Evolutionary conservation across 2,329 filamentous ascomycete species (phyloP).

Genomic region (Penicillium oxalicum): DNA sequence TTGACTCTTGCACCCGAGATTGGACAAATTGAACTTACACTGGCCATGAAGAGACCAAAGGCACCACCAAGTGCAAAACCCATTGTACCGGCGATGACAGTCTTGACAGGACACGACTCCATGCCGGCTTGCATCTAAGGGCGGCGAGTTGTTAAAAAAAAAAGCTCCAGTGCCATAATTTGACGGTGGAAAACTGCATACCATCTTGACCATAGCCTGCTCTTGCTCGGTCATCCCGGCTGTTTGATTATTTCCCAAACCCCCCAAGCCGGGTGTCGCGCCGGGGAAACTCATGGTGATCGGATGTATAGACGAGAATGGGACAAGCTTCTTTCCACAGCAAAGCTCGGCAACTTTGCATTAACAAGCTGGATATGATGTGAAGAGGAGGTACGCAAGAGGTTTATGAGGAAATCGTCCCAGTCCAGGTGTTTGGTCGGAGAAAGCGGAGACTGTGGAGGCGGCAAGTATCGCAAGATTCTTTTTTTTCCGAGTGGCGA

Average conservation of each 20-base stretch:
- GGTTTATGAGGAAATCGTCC: neutral
- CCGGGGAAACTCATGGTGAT: conserved; percentile 34
- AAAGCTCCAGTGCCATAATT: neutral
- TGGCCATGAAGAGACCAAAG: conserved; percentile 97
- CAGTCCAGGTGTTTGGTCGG: conserved; percentile 5
- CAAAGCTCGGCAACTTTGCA: too few species aligned
- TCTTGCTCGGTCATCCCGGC: conserved; percentile 44
- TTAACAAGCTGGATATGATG: neutral
- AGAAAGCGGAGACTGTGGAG: conserved; percentile 26
- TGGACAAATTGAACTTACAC: conserved; percentile 52
- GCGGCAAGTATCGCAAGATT: conserved; percentile 28
- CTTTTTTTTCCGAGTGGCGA: conserved; percentile 28
- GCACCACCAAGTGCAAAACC: conserved; percentile 89
- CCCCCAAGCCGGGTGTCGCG: conserved; percentile 28
- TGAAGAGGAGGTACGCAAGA: neutral
- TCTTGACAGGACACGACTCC: conserved; percentile 89
- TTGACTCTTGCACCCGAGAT: neutral
- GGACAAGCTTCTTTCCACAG: too few species aligned
- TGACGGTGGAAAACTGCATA: conserved; percentile 15
- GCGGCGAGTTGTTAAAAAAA: neutral
- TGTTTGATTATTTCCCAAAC: conserved; percentile 21
- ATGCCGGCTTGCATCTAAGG: conserved; percentile 71
- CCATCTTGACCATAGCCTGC: conserved; percentile 44
- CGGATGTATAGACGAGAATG: neutral
- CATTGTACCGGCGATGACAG: conserved; percentile 82